Evolutionary conservation across 495 filamentous ascomycete species (phyloP), one percentile per base, ranked within the genome.

Genomic region (Trichoderma asperelloides): DNA sequence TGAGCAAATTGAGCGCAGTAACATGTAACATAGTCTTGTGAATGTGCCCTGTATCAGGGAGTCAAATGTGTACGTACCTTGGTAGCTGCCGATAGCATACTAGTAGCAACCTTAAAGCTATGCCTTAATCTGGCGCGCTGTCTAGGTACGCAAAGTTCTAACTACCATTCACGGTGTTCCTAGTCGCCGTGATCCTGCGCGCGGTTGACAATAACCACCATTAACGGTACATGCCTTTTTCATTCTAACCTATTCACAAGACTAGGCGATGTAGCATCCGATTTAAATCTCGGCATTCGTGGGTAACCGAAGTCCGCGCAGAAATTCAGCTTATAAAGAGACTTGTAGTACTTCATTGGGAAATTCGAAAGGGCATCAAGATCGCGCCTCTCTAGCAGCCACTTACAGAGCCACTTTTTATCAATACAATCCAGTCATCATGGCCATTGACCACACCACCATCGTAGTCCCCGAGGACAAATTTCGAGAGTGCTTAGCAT

Each of bases 381-480:
- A 12, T 0, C 25, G 2, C 12, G 27, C 23, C 60, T 63, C 60
- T 30, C 23, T 33, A 18, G 2, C 11, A 33, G 15, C 11, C 4
- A 13, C 57, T 13, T 16, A 18, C 37, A 23, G n/a, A 30, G 7
- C 1, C 60, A 63, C 15, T 27, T 33, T 30, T 30, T 18, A 37
- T 9, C 7, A n/a, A 15, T 18, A 37, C 23, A n/a, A 15, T 18
- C 6, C 23, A 41, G 13, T 65, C 65, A 66, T 27, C 37, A 76
- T 76, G 74, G 45, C 74, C 13, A 66, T 76, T 18, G 68, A 66
- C 47, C 72, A 76, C 43, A 47, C 69, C 63, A 65, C 66, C 67
- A 67, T 76, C 65, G 63, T 65, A 16, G 71, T 73, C 64, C 51
- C 69, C 55, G 37, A 62, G 40, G 69, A 64, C 64, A 40, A 39